Conservation (phyloP, 1,139 yeast species). For the Kodamaea sp. region DNA sequence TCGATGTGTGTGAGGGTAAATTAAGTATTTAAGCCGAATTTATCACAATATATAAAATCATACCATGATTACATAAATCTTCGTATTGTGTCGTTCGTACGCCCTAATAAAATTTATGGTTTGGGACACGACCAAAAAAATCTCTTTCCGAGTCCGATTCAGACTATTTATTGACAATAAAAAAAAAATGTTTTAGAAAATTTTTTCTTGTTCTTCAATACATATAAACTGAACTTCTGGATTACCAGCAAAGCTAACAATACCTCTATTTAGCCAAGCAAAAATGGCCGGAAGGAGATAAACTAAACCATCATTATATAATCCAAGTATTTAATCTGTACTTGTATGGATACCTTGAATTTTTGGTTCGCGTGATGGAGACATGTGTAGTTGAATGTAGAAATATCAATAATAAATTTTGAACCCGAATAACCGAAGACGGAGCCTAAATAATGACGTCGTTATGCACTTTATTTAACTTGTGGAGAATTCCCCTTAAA, state of each 20-base stretch:
- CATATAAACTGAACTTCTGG: conserved; percentile 43
- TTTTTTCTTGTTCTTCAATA: conserved; percentile 17
- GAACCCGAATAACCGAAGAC: too few species aligned
- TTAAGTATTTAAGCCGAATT: too few species aligned
- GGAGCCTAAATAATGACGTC: too few species aligned
- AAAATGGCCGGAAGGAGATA: conserved; percentile 52
- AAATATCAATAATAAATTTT: too few species aligned
- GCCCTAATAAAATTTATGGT: not conserved
- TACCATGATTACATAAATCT: too few species aligned
- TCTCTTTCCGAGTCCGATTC: not conserved
- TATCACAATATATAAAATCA: too few species aligned
- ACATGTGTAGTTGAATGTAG: conserved; percentile 17
- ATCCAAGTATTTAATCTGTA: conserved; percentile 21
- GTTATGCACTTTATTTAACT: too few species aligned
- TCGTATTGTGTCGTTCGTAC: not conserved
- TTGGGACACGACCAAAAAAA: not conserved
- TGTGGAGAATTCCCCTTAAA: too few species aligned
- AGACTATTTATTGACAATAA: not conserved
- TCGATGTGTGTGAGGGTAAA: too few species aligned
- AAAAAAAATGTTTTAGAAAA: not conserved
- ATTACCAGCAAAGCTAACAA: conserved; percentile 48
- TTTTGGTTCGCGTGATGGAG: conserved; percentile 47
- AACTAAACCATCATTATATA: conserved; percentile 34
- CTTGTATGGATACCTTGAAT: conserved; percentile 10
- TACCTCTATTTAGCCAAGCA: conserved; percentile 44